A percentile compares a stretch with the other conserved stretches of the same genome.
Evolutionary conservation across 2,329 filamentous ascomycete species (phyloP).

Genomic region (Bipolaris gigantea): DNA sequence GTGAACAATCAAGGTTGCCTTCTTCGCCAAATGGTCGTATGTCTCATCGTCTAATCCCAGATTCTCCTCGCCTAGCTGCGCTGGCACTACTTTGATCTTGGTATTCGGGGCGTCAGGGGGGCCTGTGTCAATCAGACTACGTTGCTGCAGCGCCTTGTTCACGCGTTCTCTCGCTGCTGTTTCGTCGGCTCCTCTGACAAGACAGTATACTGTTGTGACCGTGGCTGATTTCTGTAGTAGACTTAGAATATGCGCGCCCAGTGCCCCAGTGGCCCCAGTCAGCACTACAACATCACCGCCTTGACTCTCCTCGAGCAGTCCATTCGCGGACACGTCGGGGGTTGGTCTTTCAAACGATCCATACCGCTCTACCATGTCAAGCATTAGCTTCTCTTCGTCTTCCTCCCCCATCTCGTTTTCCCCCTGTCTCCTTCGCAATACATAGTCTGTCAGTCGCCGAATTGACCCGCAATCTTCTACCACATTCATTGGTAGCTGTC

Average conservation of each 20-base stretch:
- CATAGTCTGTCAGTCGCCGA: conserved; percentile 43
- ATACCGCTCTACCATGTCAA: conserved; percentile 53
- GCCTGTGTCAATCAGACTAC: conserved; percentile 32
- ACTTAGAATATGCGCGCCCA: conserved; percentile 57
- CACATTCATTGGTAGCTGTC: conserved; percentile 57
- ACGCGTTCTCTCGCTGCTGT: conserved; percentile 38
- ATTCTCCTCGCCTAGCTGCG: conserved; percentile 50
- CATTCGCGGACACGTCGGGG: conserved; percentile 1
- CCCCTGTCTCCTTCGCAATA: conserved; percentile 47
- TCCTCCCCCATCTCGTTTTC: conserved; percentile 33
- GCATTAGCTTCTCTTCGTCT: conserved; percentile 49
- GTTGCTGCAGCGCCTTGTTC: conserved; percentile 32
- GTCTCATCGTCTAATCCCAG: conserved; percentile 53
- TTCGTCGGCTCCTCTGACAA: conserved; percentile 55
- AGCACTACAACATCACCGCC: conserved; percentile 40
- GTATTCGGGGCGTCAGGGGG: conserved; percentile 14
- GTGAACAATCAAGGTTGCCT: conserved; percentile 60
- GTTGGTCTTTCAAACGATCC: conserved; percentile 44
- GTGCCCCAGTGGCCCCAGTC: conserved; percentile 55
- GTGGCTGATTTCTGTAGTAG: conserved; percentile 45
- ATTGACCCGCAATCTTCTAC: conserved; percentile 63
- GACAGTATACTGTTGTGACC: conserved; percentile 57
- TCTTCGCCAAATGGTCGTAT: conserved; percentile 48
- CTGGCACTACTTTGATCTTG: conserved; percentile 54
- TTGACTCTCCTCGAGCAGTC: not conserved